Evolutionary conservation across 1,284 basidiomycete species (phyloP), one percentile per base, ranked within the genome.

Genomic region (Cutaneotrichosporon curvatum): DNA sequence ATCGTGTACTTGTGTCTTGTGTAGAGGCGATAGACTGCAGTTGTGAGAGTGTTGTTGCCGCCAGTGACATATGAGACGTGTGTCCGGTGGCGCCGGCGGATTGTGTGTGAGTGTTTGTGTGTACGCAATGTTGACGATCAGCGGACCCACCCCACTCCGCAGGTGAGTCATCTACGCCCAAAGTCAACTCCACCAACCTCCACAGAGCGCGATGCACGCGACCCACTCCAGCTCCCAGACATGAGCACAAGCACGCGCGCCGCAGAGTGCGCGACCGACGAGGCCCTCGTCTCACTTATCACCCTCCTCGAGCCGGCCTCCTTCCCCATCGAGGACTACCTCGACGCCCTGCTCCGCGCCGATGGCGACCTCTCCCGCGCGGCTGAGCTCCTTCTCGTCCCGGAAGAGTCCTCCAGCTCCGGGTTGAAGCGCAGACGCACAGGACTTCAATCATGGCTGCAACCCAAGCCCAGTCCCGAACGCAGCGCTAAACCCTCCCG

Each of bases 321-420:
- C 1, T 70, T 58, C 48, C 50, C 64, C 1, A 36, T 51, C 12
- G 61, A 60, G 11, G 47, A 55, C 25, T 63, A 60, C 7, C 67
- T 87, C 6, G 78, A 83, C 40, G 78, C 83, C 0, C 75, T 91
- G 3, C 71, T 81, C 5, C 63, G 75, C 38, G 74, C 73, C 30
- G 68, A 79, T 30, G 85, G 85, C 11, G 73, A 87, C 61, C 77
- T 81, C 7, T 67, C 78, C 43, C 70, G 67, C 19, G 81, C 87
- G 0, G 71, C 71, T 1, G 82, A 80, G 23, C 60, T 69, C 20
- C 52, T 74, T 30, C 57, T 80, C 4, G 16, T 68, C 7, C 45
- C 44, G 6, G 32, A 23, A 15, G 25, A 28, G 38, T 20, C 30
- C 14, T 25, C 41, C 16, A 37, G 11, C 8, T 30, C 34, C 11